Evolutionary conservation across 257 asterid genomes (phyloP).

Genomic region (Jacaranda mimosifolia): DNA sequence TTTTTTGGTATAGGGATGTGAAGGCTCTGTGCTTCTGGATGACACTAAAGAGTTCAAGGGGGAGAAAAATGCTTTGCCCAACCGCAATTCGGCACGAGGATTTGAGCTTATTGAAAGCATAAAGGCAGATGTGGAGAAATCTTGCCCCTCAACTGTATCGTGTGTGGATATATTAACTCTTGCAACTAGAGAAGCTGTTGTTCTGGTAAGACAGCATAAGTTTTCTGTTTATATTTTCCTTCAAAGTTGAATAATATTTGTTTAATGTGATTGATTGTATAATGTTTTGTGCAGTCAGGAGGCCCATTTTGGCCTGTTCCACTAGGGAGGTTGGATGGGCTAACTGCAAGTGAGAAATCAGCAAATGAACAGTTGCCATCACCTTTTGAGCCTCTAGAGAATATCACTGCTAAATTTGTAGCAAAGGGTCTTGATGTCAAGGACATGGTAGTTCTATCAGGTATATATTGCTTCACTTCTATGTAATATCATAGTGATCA

Average conservation of each 20-base stretch:
- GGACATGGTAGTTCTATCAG: slow-evolving; percentile 82
- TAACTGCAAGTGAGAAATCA: slow-evolving; percentile 58
- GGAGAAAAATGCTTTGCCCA: slow-evolving; percentile 74
- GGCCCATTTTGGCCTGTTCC: slow-evolving; percentile 55
- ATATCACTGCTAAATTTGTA: slow-evolving; percentile 42
- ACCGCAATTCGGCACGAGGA: slow-evolving; percentile 71
- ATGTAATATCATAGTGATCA: background rate
- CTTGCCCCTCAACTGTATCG: slow-evolving; percentile 62
- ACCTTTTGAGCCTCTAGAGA: slow-evolving; percentile 68
- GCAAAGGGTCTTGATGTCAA: slow-evolving; percentile 72
- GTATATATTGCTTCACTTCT: slow-evolving; percentile 40
- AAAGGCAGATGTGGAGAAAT: slow-evolving; percentile 66
- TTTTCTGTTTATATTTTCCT: background rate
- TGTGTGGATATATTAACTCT: slow-evolving; percentile 54
- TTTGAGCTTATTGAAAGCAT: slow-evolving; percentile 69
- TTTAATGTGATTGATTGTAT: background rate
- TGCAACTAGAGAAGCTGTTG: slow-evolving; percentile 79
- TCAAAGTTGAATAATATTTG: no score
- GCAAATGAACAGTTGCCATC: slow-evolving; percentile 80
- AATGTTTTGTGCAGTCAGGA: slow-evolving; percentile 53
- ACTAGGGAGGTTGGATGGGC: slow-evolving; percentile 53
- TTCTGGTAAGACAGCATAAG: slow-evolving; percentile 42
- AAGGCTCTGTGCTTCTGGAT: slow-evolving; percentile 79
- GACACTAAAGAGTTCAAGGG: slow-evolving; percentile 69
- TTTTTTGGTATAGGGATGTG: slow-evolving; percentile 66